Conservation (phyloP, 192 early-diverging fungal genomes). For the Coemansia pectinata region DNA sequence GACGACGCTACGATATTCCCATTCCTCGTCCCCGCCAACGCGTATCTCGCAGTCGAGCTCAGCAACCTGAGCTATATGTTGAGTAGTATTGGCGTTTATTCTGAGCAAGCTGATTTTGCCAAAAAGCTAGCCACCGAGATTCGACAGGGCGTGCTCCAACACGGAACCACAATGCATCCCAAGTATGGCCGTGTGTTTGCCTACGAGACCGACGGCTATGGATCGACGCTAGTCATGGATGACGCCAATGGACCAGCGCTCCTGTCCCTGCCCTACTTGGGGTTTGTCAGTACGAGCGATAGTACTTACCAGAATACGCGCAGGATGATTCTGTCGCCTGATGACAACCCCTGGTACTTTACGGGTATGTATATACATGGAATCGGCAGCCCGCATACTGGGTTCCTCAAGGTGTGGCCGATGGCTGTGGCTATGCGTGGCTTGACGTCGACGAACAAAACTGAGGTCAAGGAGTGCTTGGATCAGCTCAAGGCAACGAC, state of each 20-base stretch:
- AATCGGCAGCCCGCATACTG: constrained; percentile 65
- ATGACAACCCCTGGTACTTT: constrained; percentile 69
- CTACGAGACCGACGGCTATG: constrained; percentile 74
- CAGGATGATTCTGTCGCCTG: constrained; percentile 55
- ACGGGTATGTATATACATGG: constrained; percentile 55
- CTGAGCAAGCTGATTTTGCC: constrained; percentile 44
- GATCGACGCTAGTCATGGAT: constrained; percentile 65
- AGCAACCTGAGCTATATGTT: constrained; percentile 49
- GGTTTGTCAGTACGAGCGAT: constrained; percentile 56
- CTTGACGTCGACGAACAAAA: constrained; percentile 49
- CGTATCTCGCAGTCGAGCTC: constrained; percentile 62
- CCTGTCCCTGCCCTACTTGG: constrained; percentile 62
- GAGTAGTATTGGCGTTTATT: constrained; percentile 18
- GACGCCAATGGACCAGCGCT: constrained; percentile 71
- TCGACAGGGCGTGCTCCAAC: constrained; percentile 52
- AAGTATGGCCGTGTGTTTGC: constrained; percentile 61
- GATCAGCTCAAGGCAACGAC: constrained; percentile 58
- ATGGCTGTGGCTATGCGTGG: constrained; percentile 63
- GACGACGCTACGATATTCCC: constrained; percentile 48
- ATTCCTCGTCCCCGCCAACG: constrained; percentile 51
- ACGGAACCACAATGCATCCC: constrained; percentile 57
- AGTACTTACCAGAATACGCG: constrained; percentile 62
- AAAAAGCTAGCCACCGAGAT: constrained; percentile 51
- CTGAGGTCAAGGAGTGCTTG: constrained; percentile 60
- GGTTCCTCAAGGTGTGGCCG: constrained; percentile 65